Percentiles rank a stretch among this genome's conserved stretches.
phyloP scores from a whole-genome alignment of 2,329 filamentous ascomycete species.

The Pleoardoris graminearum region DNA sequence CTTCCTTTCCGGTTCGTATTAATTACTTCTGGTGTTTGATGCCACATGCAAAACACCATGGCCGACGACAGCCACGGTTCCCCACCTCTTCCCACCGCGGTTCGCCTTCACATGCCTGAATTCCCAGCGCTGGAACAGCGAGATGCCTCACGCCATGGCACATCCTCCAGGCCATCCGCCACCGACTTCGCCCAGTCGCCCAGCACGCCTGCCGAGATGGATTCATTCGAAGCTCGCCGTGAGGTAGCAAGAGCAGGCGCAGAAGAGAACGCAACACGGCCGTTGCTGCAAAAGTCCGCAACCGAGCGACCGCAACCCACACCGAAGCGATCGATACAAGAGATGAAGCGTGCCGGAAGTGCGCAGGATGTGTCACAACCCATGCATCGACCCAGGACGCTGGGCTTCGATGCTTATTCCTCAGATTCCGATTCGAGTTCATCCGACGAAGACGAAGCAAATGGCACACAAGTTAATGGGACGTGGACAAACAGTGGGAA shows the following conservation, averaged over 20 bases:
- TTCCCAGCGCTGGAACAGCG: conserved; percentile 26
- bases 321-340: conserved; percentile 26
- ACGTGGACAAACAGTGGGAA: conserved; percentile 8
- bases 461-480: not conserved
- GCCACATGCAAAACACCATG: conserved; percentile 17
- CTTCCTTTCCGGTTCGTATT: not conserved
- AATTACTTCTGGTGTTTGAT: not conserved
- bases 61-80: conserved; percentile 18
- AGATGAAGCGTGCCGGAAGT: conserved; percentile 20
- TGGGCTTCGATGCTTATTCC: conserved; percentile 38
- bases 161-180: conserved; percentile 12
- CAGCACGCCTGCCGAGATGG: conserved; percentile 1
- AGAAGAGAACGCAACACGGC: conserved; percentile 17
- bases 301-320: conserved; percentile 38
- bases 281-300: conserved; percentile 29
- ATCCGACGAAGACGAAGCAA: conserved; percentile 29
- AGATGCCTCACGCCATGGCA: conserved; percentile 7
- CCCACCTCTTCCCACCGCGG: conserved; percentile 22
- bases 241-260: too few relatives aligned
- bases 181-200: conserved; percentile 8
- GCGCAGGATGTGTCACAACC: conserved; percentile 16
- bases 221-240: not conserved
- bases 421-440: conserved; percentile 31
- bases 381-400: conserved; percentile 25
- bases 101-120: conserved; percentile 26